Conservation (phyloP, 148 eudicot genomes). For the Fagopyrum esculentum region DNA sequence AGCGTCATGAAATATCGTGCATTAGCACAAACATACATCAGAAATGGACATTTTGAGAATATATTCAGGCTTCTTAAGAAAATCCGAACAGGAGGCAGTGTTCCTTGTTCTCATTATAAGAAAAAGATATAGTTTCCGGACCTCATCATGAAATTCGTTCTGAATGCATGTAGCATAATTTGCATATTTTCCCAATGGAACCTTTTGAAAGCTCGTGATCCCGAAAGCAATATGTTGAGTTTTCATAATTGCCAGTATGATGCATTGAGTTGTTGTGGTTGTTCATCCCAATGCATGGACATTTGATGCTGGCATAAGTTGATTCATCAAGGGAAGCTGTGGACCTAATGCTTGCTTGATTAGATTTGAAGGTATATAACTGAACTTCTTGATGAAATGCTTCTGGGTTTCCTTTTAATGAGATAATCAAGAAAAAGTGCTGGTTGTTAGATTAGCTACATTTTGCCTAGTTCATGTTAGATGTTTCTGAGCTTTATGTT, state of each 20-base stretch:
- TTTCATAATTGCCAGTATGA: neutral
- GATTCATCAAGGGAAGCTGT: neutral
- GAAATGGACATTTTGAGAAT: conserved; percentile 20
- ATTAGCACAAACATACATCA: conserved; percentile 16
- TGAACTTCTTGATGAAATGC: neutral
- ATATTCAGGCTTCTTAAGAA: conserved; percentile 19
- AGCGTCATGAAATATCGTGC: conserved; percentile 18
- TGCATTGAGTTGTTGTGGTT: neutral
- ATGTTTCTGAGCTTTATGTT: neutral
- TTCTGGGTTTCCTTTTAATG: neutral
- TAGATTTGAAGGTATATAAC: neutral
- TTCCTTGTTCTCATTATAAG: neutral
- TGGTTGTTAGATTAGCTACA: neutral
- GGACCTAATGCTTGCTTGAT: neutral
- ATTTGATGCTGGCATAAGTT: neutral
- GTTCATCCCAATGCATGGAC: neutral
- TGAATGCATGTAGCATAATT: neutral
- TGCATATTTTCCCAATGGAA: neutral
- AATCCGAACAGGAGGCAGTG: conserved; percentile 15
- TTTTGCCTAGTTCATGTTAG: neutral
- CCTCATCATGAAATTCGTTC: neutral
- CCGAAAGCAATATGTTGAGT: neutral
- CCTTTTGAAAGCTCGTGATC: neutral
- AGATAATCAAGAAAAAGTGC: neutral
- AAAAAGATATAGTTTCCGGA: neutral